Evolutionary conservation across 129 eudicot genomes (phyloP), one percentile per base, ranked within the genome.

Genomic region (Ambrosia trifida): DNA sequence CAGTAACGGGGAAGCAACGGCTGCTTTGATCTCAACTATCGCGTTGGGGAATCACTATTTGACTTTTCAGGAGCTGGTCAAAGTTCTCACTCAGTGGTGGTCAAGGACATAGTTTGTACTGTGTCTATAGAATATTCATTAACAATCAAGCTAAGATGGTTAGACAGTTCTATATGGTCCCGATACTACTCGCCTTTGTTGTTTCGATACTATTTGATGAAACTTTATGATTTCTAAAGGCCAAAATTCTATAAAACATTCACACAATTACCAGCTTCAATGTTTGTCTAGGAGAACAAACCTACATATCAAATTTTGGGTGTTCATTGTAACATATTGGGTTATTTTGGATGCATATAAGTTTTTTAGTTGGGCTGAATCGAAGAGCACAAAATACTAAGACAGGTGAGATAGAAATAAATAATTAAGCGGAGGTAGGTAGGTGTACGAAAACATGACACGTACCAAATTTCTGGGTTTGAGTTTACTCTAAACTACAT

Each of bases 1-100:
- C 97, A 14, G 91, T 91, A 58, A 88, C 91, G 0, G 97, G 97
- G 69, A 88, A 86, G 76, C 84, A 80, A 60, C 94, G 96, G 12
- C 76, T 91, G 38, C 89, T 91, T 67, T 91, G 84, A 88, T 57
- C 69, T 59, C 44, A 14, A 76, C 5, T 35, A 35, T 35, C 40
- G 40, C 51, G 46, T 58, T 36, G 2, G 2, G 53, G 38, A 62
- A 63, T 61, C 16, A 19, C 1, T 9, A 3, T 9, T 54, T 2
- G 24, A 7, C 20, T 32, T 7, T 53, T 53, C 13, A 1, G 11
- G n/a, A 41, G 0, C 4, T 35, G 4, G 4, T 35, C 6, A 35
- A 35, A 1, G 40, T 5, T 33, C n/a, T n/a, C n/a, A 4, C 36
- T 33, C 2, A 33, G 4, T 4, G 40, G 50, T 7, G 9, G 7